Evolutionary conservation across 345 rosid species (phyloP), one percentile per base, ranked within the genome.

Genomic region (Raphanus sativus): DNA sequence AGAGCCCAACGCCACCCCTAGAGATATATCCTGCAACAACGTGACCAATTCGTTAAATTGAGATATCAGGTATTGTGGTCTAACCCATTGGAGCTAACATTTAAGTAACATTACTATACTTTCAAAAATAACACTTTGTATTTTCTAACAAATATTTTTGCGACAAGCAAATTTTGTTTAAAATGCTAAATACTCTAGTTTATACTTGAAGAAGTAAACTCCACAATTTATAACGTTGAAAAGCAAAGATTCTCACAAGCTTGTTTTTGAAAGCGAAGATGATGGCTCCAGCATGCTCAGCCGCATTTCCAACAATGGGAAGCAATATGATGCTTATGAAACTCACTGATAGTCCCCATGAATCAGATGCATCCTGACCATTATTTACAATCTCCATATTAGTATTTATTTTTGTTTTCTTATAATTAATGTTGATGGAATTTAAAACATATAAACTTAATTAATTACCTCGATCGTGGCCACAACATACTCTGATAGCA

Each of bases 231-330:
- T 11, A 76, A 42, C 17, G 34, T 36, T 61, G 16, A 60, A 52
- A 69, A 15, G 65, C 59, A 30, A 25, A 24, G 3, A 34, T 62
- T 64, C 91, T 84, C 69, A 90, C 98, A 69, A 90, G 55, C 83
- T 94, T 92, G 89, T 94, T 89, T 79, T 92, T 94, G 75, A 89
- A 94, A 4, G 98, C 98, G 73, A 94, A 94, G 29, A 92, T 89
- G 86, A 94, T 64, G 7, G 98, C 98, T 58, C 97, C 95, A 13
- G 97, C 98, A 50, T 94, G 98, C 80, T 92, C 97, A 5, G 97
- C 93, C 3, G 98, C 98, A 50, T 94, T 94, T 79, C 98, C 97
- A 66, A 94, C 97, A 24, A 94, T 89, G 8, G 98, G 97, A 4
- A 94, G 90, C 84, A 92, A 71, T 68, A 94, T 92, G 34, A 92